Percentiles rank a stretch among this genome's conserved stretches.
Evolutionary conservation across 2,329 filamentous ascomycete genomes (phyloP).

Genomic region (Neobulgaria alba): DNA sequence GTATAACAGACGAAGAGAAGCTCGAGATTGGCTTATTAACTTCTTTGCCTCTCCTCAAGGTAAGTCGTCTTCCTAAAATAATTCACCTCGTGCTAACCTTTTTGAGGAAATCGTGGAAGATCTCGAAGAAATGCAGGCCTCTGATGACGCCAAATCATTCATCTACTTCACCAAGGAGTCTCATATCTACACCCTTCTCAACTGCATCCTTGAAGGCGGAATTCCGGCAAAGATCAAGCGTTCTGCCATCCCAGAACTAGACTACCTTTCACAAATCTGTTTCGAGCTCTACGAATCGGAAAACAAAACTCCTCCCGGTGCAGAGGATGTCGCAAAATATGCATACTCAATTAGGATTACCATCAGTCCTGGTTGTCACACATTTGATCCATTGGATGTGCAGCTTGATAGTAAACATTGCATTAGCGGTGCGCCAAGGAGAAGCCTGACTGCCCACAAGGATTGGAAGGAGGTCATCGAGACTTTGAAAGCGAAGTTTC

Average conservation of each 20-base stretch:
- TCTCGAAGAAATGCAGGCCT: constrained; percentile 93
- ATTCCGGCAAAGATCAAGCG: constrained; percentile 95
- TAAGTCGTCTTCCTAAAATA: constrained; percentile 13
- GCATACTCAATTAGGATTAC: constrained; percentile 95
- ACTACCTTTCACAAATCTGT: constrained; percentile 95
- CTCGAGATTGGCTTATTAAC: constrained; percentile 96
- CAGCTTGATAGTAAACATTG: constrained; percentile 94
- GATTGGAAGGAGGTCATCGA: constrained; percentile 98
- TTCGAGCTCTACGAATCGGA: constrained; percentile 97
- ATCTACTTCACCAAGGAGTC: constrained; percentile 99
- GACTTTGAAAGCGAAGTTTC: constrained; percentile 87
- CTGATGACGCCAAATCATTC: constrained; percentile 87
- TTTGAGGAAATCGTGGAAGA: constrained; percentile 88
- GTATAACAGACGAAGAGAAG: constrained; percentile 91
- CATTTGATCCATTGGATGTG: constrained; percentile 91
- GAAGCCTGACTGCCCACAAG: constrained; percentile 81
- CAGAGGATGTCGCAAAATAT: constrained; percentile 40
- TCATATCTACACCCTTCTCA: constrained; percentile 95
- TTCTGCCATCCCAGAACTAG: constrained; percentile 89
- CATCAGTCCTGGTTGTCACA: constrained; percentile 91
- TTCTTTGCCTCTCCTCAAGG: constrained; percentile 74
- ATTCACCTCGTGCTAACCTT: constrained; percentile 7
- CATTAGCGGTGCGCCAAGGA: constrained; percentile 85
- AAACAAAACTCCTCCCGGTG: constrained; percentile 38
- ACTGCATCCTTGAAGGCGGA: constrained; percentile 94